Conservation (phyloP, 164 flowering plant genomes). For the Tinospora cordifolia region DNA sequence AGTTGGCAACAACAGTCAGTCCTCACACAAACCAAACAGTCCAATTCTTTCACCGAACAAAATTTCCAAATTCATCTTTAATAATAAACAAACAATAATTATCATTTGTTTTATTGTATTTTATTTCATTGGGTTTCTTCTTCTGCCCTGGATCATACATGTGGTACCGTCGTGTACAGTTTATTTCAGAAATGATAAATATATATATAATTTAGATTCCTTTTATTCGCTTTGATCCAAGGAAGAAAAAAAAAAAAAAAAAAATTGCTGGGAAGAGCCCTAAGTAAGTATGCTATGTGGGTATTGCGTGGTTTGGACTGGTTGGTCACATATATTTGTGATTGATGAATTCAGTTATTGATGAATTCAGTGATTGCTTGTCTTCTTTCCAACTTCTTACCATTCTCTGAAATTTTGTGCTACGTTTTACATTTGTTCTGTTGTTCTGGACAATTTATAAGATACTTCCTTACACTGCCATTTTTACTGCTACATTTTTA, state of each 20-base stretch:
- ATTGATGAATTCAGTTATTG: not conserved
- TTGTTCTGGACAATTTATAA: too few species aligned
- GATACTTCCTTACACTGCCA: not conserved
- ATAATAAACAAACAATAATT: too few species aligned
- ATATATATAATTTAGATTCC: not conserved
- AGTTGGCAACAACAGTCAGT: conserved; percentile 1
- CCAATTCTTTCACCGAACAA: not conserved
- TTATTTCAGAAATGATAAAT: not conserved
- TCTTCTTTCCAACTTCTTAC: not conserved
- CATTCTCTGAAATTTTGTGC: too few species aligned
- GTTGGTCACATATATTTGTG: not conserved
- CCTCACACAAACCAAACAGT: conserved; percentile 3
- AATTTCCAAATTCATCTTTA: not conserved
- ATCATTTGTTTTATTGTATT: not conserved
- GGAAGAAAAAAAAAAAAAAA: not conserved
- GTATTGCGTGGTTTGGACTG: not conserved
- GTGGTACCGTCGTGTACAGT: not conserved
- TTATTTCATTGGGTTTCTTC: not conserved
- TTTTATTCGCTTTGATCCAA: not conserved
- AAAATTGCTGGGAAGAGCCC: not conserved
- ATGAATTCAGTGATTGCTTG: not conserved
- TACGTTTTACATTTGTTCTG: too few species aligned
- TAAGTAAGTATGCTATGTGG: not conserved
- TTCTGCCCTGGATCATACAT: not conserved
- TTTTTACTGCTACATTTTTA: not conserved